Evolutionary conservation across 331 rosid species (phyloP).

Genomic region (Malus hybrid): DNA sequence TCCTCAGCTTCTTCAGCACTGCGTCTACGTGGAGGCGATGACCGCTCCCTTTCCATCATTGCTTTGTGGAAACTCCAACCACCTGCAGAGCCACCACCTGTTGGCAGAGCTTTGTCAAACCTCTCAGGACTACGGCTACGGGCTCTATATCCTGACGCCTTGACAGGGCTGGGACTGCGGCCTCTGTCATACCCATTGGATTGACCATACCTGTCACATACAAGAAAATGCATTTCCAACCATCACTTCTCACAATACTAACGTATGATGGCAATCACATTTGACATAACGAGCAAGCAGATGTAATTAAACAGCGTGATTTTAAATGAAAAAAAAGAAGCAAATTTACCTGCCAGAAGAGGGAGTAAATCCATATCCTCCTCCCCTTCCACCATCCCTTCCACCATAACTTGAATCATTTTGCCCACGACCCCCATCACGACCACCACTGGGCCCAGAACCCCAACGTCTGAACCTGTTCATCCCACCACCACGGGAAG

Average conservation of each 20-base stretch:
- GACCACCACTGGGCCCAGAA: constrained; percentile 54
- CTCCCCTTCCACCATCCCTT: constrained; percentile 48
- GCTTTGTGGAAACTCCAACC: constrained; percentile 63
- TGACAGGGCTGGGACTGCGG: constrained; percentile 68
- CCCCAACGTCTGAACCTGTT: constrained; percentile 78
- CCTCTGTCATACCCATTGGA: constrained; percentile 24
- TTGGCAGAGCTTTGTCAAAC: constrained; percentile 18
- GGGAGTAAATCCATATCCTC: constrained; percentile 48
- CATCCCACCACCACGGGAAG: constrained; percentile 90
- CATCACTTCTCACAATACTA: constrained; percentile 7
- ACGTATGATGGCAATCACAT: neutral
- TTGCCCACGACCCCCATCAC: constrained; percentile 53
- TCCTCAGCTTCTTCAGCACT: constrained; percentile 61
- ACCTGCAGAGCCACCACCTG: constrained; percentile 20
- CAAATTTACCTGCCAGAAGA: constrained; percentile 15
- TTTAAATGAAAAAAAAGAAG: no score
- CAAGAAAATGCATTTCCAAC: neutral
- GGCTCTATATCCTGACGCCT: constrained; percentile 34
- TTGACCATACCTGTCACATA: constrained; percentile 46
- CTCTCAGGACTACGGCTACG: constrained; percentile 61
- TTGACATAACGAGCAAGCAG: neutral
- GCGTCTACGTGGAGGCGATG: constrained; percentile 13
- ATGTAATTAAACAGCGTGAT: neutral
- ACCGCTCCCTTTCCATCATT: constrained; percentile 41
- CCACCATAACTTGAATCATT: constrained; percentile 54